Percentiles rank a stretch among this genome's conserved stretches.
phyloP scores from a whole-genome alignment of 441 rosid genomes.

The Adansonia grandidieri region DNA sequence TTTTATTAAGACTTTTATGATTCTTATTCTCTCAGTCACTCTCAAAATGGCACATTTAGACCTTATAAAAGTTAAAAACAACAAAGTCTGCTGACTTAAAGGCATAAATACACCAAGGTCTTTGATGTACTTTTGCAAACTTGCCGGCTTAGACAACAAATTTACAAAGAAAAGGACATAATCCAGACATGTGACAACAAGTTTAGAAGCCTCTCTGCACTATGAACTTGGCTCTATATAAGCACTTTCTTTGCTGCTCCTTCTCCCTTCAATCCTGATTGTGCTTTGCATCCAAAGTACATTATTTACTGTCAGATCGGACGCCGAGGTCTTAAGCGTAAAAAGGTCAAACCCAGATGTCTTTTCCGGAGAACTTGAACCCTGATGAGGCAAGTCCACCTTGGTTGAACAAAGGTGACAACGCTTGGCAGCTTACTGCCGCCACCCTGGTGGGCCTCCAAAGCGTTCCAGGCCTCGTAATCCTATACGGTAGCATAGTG shows the following conservation, averaged over 20 bases:
- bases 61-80: background rate
- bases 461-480: constrained; percentile 67
- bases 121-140: background rate
- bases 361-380: constrained; percentile 41
- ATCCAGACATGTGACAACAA: constrained; percentile 23
- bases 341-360: constrained; percentile 16
- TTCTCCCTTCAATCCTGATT: background rate
- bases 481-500: constrained; percentile 64
- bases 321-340: background rate
- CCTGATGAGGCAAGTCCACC: constrained; percentile 41
- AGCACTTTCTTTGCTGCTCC: background rate
- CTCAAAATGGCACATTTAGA: background rate
- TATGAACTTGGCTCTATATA: constrained; percentile 16
- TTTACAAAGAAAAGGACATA: constrained; percentile 14
- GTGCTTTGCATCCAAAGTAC: background rate
- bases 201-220: background rate
- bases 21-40: background rate
- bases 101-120: background rate
- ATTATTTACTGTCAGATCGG: background rate
- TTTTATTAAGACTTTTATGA: background rate
- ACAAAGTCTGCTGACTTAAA: background rate
- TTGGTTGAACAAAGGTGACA: constrained; percentile 60
- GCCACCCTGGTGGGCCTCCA: constrained; percentile 67
- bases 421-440: constrained; percentile 70
- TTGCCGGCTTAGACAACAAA: constrained; percentile 5